phyloP scores from a whole-genome alignment of 345 rosid genomes.

The Eucalyptus marginata region DNA sequence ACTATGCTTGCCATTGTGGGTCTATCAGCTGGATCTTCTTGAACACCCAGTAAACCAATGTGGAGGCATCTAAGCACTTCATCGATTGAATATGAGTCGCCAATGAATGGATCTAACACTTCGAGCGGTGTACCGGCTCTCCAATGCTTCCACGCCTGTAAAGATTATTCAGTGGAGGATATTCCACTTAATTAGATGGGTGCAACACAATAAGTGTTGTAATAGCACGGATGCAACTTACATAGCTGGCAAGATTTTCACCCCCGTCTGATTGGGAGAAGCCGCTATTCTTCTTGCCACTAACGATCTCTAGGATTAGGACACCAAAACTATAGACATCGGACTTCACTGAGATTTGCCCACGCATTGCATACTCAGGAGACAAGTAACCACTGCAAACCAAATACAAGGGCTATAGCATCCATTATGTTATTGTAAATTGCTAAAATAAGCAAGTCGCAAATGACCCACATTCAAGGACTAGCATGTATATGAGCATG shows the following conservation, averaged over 20 bases:
- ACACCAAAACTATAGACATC: slow-evolving; percentile 22
- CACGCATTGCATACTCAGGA: slow-evolving; percentile 19
- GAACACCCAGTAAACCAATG: slow-evolving; percentile 14
- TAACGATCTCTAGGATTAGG: slow-evolving; percentile 9
- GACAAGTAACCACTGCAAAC: slow-evolving; percentile 31
- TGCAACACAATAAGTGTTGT: not conserved
- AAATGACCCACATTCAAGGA: not conserved
- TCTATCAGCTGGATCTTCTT: slow-evolving; percentile 6
- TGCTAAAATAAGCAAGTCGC: not conserved
- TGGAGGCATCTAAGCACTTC: slow-evolving; percentile 21
- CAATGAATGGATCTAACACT: slow-evolving; percentile 3
- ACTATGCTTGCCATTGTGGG: slow-evolving; percentile 11
- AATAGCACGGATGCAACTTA: not conserved
- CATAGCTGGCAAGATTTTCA: not conserved
- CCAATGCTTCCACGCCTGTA: slow-evolving; percentile 7
- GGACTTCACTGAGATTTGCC: slow-evolving; percentile 19
- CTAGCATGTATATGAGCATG: not conserved
- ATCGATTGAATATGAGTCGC: not conserved
- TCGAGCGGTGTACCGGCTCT: not conserved
- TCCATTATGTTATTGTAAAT: not conserved
- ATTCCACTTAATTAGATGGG: not conserved
- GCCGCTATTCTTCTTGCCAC: slow-evolving; percentile 19
- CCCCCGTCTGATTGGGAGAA: not conserved
- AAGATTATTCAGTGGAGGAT: not conserved
- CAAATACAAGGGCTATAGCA: not conserved